Evolutionary conservation across 2,329 filamentous ascomycete genomes (phyloP).

Genomic region (Pseudogymnoascus sp.): DNA sequence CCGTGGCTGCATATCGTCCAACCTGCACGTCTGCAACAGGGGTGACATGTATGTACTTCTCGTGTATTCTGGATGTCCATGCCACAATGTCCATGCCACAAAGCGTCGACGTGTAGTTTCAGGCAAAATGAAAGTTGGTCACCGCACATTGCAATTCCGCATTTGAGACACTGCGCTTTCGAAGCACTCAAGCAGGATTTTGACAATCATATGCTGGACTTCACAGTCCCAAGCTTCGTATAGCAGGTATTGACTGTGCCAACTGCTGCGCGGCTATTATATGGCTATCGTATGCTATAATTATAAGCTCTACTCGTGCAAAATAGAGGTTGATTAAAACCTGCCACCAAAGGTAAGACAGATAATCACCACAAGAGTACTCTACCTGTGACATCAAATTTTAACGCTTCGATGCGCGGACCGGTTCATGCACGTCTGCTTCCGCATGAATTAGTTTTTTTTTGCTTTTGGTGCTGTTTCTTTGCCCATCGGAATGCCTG

Average conservation of each 20-base stretch:
- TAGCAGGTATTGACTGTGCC: not conserved
- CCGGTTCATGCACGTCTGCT: constrained; percentile 1
- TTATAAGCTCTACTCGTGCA: not conserved
- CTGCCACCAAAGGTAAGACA: not conserved
- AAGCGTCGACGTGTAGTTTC: not conserved
- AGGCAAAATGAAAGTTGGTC: constrained; percentile 1
- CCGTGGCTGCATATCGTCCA: not conserved
- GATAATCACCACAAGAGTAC: not conserved
- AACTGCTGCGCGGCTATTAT: not conserved
- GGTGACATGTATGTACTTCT: constrained; percentile 1
- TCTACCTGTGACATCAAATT: not conserved
- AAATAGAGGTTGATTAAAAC: not conserved
- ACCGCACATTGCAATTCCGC: not conserved
- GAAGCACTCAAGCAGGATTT: not conserved
- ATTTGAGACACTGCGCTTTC: not conserved
- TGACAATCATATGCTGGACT: not conserved
- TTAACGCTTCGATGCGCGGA: not conserved
- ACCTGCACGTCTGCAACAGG: not conserved
- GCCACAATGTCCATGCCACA: not conserved
- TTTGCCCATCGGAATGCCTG: not conserved
- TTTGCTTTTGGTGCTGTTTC: not conserved
- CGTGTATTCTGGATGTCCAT: not conserved
- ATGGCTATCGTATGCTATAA: not conserved
- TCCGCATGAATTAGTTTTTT: not conserved
- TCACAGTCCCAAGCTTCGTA: not conserved